A percentile compares a stretch with the other conserved stretches of the same genome.
phyloP scores from a whole-genome alignment of 495 filamentous ascomycete species.

The Glarea lozoyensis region DNA sequence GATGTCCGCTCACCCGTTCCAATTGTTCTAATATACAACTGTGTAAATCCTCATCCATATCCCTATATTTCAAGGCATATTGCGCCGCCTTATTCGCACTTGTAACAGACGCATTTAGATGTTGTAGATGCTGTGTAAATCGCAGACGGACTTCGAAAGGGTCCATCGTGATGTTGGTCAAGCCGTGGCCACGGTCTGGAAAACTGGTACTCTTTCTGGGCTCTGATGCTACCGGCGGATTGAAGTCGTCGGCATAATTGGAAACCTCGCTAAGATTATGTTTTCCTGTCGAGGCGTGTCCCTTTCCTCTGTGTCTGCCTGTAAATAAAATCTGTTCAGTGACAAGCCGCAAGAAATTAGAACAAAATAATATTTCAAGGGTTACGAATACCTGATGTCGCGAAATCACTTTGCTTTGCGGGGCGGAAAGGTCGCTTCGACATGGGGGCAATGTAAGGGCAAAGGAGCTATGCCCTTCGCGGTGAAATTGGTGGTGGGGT shows the following conservation, averaged over 20 bases:
- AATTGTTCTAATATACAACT: constrained; percentile 95
- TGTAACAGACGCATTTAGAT: constrained; percentile 80
- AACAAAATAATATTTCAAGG: no score
- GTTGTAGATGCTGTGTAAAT: constrained; percentile 80
- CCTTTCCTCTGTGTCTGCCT: no score
- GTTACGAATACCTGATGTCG: no score
- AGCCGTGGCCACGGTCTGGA: constrained; percentile 5
- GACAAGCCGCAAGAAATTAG: no score
- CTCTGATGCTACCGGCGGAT: no score
- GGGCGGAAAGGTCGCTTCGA: neutral
- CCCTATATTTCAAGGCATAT: constrained; percentile 86
- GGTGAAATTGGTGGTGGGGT: constrained; percentile 1
- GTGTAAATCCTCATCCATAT: constrained; percentile 93
- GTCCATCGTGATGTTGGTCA: constrained; percentile 37
- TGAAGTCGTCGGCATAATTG: no score
- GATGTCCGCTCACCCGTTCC: constrained; percentile 60
- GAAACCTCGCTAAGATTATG: no score
- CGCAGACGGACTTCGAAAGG: constrained; percentile 98
- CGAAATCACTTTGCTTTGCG: no score
- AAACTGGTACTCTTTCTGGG: neutral
- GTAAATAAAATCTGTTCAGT: no score
- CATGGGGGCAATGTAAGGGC: neutral
- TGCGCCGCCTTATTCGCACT: constrained; percentile 87
- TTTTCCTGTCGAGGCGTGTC: no score
- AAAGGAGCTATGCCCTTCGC: neutral